Evolutionary conservation across 305 asterid species (phyloP).

Genomic region (Solanum hybrid): DNA sequence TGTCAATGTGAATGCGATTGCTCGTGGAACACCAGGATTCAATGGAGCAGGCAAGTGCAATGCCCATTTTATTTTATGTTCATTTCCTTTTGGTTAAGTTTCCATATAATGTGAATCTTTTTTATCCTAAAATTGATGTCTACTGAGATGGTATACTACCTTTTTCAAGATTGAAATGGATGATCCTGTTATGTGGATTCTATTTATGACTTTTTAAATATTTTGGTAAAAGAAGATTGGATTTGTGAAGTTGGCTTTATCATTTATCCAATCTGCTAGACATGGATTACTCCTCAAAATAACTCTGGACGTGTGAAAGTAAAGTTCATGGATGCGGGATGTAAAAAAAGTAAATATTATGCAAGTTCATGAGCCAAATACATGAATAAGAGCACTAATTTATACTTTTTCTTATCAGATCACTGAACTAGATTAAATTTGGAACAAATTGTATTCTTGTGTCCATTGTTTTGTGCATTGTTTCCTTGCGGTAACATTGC

Average conservation of each 20-base stretch:
- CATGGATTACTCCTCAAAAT: background rate
- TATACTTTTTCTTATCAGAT: background rate
- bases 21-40: slow-evolving; percentile 99
- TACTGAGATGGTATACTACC: background rate
- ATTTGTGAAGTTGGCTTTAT: background rate
- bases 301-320: background rate
- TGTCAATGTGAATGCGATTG: slow-evolving; percentile 83
- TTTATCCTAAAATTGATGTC: background rate
- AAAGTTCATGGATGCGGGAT: background rate
- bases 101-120: background rate
- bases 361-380: background rate
- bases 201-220: background rate
- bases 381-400: background rate
- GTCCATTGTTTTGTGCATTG: background rate
- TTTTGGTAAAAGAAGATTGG: background rate
- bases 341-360: background rate
- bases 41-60: slow-evolving; percentile 82
- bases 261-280: background rate
- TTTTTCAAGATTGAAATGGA: background rate
- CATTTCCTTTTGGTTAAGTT: background rate
- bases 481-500: background rate
- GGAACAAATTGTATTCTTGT: background rate
- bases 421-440: background rate
- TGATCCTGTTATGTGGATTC: background rate
- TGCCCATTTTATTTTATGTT: background rate